These are phyloP conservation scores for Lasiodiplodia gonubiensis DNA, from an alignment of 2,329 filamentous ascomycete genomes.

Conservation along the genomic window DNA sequence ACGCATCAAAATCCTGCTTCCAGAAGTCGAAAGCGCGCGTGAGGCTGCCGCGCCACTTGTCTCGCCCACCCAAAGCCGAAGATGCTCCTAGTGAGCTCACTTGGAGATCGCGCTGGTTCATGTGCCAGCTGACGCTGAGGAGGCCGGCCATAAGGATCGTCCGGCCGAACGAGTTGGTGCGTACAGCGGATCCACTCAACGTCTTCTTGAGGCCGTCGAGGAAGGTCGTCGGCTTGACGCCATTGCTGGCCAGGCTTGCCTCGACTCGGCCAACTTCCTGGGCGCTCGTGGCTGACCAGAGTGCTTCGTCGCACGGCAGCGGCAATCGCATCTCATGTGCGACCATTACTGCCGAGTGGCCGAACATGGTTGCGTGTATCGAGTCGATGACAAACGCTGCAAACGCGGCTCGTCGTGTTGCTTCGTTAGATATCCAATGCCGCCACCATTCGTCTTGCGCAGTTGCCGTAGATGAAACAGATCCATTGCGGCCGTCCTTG, in stretches of 20 bases:
- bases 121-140: slow-evolving; percentile 93
- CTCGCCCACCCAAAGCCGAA: slow-evolving; percentile 80
- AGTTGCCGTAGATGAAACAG: slow-evolving; percentile 62
- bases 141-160: slow-evolving; percentile 94
- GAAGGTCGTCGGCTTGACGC: slow-evolving; percentile 84
- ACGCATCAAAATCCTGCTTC: slow-evolving; percentile 89
- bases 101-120: slow-evolving; percentile 95
- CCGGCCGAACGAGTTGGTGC: slow-evolving; percentile 91
- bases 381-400: slow-evolving; percentile 95
- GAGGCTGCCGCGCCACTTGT: slow-evolving; percentile 87
- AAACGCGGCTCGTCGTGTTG: slow-evolving; percentile 87
- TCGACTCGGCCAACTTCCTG: slow-evolving; percentile 86
- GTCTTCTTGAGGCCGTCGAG: slow-evolving; percentile 90
- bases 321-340: slow-evolving; percentile 93
- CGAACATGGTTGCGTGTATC: slow-evolving; percentile 97
- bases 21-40: slow-evolving; percentile 91
- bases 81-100: slow-evolving; percentile 84
- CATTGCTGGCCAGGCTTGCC: slow-evolving; percentile 77
- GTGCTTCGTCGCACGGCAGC: slow-evolving; percentile 86
- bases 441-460: slow-evolving; percentile 87
- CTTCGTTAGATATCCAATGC: slow-evolving; percentile 93
- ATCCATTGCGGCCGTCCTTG: slow-evolving; percentile 63
- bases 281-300: slow-evolving; percentile 90
- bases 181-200: slow-evolving; percentile 81
- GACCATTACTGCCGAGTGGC: slow-evolving; percentile 95